phyloP scores from a whole-genome alignment of 2,329 filamentous ascomycete species.

The Teratosphaeriaceae sp. region DNA sequence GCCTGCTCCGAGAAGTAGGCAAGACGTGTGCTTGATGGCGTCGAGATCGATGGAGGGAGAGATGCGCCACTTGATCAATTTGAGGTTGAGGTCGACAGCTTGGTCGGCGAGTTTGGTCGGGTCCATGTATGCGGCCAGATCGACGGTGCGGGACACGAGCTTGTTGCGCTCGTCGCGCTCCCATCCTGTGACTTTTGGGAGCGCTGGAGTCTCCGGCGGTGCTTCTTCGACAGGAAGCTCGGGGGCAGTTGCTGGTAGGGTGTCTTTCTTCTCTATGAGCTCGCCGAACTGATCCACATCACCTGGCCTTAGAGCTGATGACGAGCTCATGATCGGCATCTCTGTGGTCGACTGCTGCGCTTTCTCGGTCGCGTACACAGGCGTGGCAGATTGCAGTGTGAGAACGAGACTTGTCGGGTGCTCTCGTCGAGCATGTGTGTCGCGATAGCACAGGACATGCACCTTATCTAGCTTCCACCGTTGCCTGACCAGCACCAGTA shows the following conservation, averaged over 20 bases:
- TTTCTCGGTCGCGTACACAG: slow-evolving; percentile 22
- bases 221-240: slow-evolving; percentile 12
- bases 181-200: slow-evolving; percentile 90
- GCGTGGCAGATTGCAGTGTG: slow-evolving; percentile 52
- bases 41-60: slow-evolving; percentile 83
- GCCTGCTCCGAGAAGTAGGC: slow-evolving; percentile 82
- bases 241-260: slow-evolving; percentile 5
- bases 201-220: slow-evolving; percentile 19
- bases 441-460: slow-evolving; percentile 85
- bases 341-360: slow-evolving; percentile 16
- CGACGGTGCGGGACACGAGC: slow-evolving; percentile 68
- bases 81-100: slow-evolving; percentile 91
- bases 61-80: slow-evolving; percentile 98
- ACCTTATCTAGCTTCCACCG: slow-evolving; percentile 70
- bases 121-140: slow-evolving; percentile 90
- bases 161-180: slow-evolving; percentile 77
- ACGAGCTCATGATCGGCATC: slow-evolving; percentile 20
- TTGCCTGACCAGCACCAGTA: slow-evolving; percentile 76
- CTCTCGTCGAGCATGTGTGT: slow-evolving; percentile 69
- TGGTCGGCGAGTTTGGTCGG: slow-evolving; percentile 81
- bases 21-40: slow-evolving; percentile 80
- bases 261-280: slow-evolving; percentile 19
- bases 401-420: slow-evolving; percentile 77
- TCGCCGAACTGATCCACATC: slow-evolving; percentile 27
- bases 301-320: slow-evolving; percentile 22